Base-by-base conservation (phyloP, 768 basidiomycete species). In the Wakefieldia striispora region DNA sequence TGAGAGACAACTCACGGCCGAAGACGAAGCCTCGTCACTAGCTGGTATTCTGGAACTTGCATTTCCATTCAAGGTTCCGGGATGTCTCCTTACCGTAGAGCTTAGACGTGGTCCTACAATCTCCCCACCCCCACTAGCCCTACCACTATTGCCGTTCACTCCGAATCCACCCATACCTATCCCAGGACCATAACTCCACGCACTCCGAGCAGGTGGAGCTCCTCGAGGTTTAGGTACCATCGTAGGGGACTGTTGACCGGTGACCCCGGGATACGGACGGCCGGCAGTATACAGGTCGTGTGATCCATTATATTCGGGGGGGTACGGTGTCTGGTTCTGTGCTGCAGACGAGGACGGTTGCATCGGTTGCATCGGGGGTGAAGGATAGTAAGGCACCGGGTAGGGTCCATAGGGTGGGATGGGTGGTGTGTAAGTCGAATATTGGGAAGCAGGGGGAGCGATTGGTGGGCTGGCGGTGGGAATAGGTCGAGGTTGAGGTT, bases 131-230 rank as follows among this genome's bases (percentile, higher is more conserved):
- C 60, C 57, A 47, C 52, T 41, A 14, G 59, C 54, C 24, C 64
- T 59, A 17, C 58, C 49, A 27, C 56, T 50, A 24, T 59, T 62
- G 3, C 66, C 59, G 38, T 66, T 68, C 31, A 67, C 65, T 45
- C 52, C 68, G 27, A 59, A 70, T 1, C 79, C 80, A 21, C 78
- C 74, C 57, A 74, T 72, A 16, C 80, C 72, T 31, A 79, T 65
- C 12, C 84, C 84, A 58, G 84, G 79, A 1, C 86, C 86, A 59
- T 80, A 87, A 62, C 79, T 88, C 85, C 86, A 88, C n/a, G 79
- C 69, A 42, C 74, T 68, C 42, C 80, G 70, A 19, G 76, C 68
- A 41, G 76, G 71, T 10, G 75, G 72, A 19, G 73, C 67, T 17
- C 68, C 62, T 45, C 68, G 56, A 4, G 59, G 50, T 29, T 67